Percentiles rank a stretch among this genome's conserved stretches.
Evolutionary conservation across 768 basidiomycete genomes (phyloP).

Genomic region (Podaxis mareebaensis): DNA sequence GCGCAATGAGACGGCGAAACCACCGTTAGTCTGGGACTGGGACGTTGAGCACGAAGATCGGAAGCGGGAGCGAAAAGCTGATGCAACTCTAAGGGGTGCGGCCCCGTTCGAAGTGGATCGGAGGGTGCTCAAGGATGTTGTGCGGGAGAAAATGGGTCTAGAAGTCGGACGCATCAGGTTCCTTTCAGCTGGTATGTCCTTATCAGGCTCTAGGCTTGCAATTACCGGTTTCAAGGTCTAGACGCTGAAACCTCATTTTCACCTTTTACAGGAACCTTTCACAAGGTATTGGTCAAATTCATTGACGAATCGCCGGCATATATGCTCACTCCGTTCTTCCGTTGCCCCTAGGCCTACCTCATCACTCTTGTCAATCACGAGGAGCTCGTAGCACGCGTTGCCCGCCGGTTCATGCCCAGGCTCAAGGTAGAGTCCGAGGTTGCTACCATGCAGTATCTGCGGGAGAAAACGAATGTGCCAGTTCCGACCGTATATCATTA

Average conservation of each 20-base stretch:
- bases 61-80: slow-evolving; percentile 60
- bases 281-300: slow-evolving; percentile 52
- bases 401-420: slow-evolving; percentile 82
- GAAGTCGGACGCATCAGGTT: slow-evolving; percentile 74
- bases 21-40: slow-evolving; percentile 67
- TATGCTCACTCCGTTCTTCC: slow-evolving; percentile 4
- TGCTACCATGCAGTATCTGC: slow-evolving; percentile 80
- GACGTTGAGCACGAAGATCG: slow-evolving; percentile 71
- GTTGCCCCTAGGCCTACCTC: slow-evolving; percentile 65
- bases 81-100: slow-evolving; percentile 59
- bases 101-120: slow-evolving; percentile 78
- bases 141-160: slow-evolving; percentile 64
- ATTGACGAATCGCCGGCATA: too few species aligned
- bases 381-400: slow-evolving; percentile 76
- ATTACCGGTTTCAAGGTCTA: slow-evolving; percentile 14
- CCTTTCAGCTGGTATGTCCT: slow-evolving; percentile 66
- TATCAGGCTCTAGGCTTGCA: slow-evolving; percentile 15
- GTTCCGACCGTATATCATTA: slow-evolving; percentile 77
- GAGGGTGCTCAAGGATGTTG: slow-evolving; percentile 72
- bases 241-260: slow-evolving; percentile 12
- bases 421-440: slow-evolving; percentile 88
- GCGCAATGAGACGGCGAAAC: slow-evolving; percentile 1
- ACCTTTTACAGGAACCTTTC: slow-evolving; percentile 69
- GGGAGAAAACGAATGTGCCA: slow-evolving; percentile 67
- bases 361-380: slow-evolving; percentile 62